Conservation (phyloP, 116 monocot genomes). For the Posidonia oceanica region DNA sequence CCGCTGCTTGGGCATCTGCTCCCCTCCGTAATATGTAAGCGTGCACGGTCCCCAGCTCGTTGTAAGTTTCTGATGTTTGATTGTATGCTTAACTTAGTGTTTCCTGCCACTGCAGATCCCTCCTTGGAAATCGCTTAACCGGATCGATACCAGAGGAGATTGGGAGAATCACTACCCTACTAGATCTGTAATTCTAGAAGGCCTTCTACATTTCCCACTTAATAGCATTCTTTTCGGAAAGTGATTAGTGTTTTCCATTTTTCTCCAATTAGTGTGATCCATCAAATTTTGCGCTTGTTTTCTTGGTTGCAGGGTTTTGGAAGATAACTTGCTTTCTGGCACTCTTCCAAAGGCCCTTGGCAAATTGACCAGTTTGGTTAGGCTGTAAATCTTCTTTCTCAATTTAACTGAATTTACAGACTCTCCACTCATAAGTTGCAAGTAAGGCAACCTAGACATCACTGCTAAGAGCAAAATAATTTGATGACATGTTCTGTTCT, state of each 20-base stretch:
- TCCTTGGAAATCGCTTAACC: slow-evolving; percentile 9
- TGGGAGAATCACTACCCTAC: slow-evolving; percentile 11
- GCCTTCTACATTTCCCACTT: too few species aligned
- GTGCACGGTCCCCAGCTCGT: neutral
- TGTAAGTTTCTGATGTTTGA: neutral
- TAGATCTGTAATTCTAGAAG: neutral
- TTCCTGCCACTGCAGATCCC: slow-evolving; percentile 1
- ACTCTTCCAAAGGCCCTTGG: slow-evolving; percentile 10
- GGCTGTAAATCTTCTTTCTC: slow-evolving; percentile 6
- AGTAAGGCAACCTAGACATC: too few species aligned
- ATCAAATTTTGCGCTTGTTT: neutral
- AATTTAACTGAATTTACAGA: too few species aligned
- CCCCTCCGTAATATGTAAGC: slow-evolving; percentile 29
- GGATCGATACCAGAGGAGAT: slow-evolving; percentile 12
- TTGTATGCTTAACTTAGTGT: neutral
- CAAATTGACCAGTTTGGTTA: slow-evolving; percentile 3
- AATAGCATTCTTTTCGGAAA: neutral
- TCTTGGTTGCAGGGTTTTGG: slow-evolving; percentile 1
- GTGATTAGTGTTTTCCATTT: neutral
- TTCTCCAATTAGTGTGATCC: too few species aligned
- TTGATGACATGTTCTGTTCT: too few species aligned
- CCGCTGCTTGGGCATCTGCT: slow-evolving; percentile 27
- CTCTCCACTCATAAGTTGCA: too few species aligned
- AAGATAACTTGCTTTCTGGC: slow-evolving; percentile 10
- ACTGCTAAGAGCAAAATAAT: too few species aligned